A percentile compares a stretch with the other conserved stretches of the same genome.
Conservation (phyloP, 2,329 filamentous ascomycete species). For the Akanthomyces lecanii region DNA sequence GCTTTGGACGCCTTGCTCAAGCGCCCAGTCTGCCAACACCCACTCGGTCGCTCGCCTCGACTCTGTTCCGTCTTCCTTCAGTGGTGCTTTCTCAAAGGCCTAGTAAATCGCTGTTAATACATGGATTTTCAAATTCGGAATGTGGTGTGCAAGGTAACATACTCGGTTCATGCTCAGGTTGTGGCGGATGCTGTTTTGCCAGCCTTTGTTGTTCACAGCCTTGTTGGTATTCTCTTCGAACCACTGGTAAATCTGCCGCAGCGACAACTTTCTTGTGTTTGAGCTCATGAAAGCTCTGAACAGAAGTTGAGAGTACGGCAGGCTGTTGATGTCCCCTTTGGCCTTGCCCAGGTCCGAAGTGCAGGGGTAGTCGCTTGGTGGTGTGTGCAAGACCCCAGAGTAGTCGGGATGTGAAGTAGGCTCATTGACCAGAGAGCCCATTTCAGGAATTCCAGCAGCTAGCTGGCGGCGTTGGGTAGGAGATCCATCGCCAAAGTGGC, state of each 20-base stretch:
- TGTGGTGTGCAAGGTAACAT: conserved; percentile 27
- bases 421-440: not conserved
- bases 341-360: not conserved
- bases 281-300: conserved; percentile 68
- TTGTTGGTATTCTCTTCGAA: conserved; percentile 79
- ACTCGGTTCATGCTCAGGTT: conserved; percentile 96
- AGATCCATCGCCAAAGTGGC: not conserved
- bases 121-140: conserved; percentile 1
- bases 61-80: conserved; percentile 34
- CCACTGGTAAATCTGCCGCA: conserved; percentile 89
- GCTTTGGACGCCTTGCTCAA: conserved; percentile 70
- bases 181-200: conserved; percentile 94
- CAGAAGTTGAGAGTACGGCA: conserved; percentile 78
- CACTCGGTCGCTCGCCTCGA: conserved; percentile 66
- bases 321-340: conserved; percentile 4
- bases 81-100: conserved; percentile 41
- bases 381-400: not conserved
- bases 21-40: conserved; percentile 68
- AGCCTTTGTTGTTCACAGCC: conserved; percentile 71
- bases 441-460: not conserved
- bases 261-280: conserved; percentile 64
- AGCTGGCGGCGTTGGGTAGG: not conserved
- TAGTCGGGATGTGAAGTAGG: not conserved
- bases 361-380: not conserved
- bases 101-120: conserved; percentile 21